Evolutionary conservation across 2,329 filamentous ascomycete species (phyloP).

Genomic region (Alternaria arbusti): DNA sequence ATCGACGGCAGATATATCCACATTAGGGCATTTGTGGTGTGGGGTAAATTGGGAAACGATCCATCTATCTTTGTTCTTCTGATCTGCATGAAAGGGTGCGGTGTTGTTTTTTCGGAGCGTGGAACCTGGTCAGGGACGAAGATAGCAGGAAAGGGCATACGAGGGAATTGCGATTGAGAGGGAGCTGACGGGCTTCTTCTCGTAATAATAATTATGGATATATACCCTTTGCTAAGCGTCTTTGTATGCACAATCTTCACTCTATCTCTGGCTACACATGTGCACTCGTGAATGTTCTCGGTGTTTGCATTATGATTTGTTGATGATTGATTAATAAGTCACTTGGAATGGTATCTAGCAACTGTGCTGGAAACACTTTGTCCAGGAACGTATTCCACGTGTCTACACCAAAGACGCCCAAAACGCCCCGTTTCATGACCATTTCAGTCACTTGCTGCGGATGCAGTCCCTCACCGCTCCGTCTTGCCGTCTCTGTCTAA

Average conservation of each 20-base stretch:
- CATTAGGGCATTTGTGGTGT: not conserved
- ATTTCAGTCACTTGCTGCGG: not conserved
- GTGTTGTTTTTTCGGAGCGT: not conserved
- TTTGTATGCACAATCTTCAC: not conserved
- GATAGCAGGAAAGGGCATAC: not conserved
- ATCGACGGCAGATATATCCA: constrained; percentile 1
- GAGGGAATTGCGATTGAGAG: not conserved
- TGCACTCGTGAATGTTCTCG: not conserved
- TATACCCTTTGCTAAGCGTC: not conserved
- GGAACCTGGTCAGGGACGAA: not conserved
- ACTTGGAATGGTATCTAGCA: constrained; percentile 4
- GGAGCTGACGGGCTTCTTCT: not conserved
- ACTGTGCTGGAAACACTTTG: not conserved
- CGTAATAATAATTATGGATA: constrained; percentile 4
- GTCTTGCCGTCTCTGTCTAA: constrained; percentile 60
- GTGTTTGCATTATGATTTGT: not conserved
- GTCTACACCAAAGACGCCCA: constrained; percentile 8
- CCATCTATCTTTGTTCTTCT: not conserved
- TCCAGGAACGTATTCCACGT: not conserved
- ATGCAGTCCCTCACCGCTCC: constrained; percentile 18
- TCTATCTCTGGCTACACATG: not conserved
- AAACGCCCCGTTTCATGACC: constrained; percentile 9
- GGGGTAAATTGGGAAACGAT: not conserved
- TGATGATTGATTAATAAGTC: not conserved
- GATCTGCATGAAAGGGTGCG: not conserved